Evolutionary conservation across 176 grass and related monocot genomes (phyloP), one percentile per base, ranked within the genome.

Genomic region (Carex myosuroides): DNA sequence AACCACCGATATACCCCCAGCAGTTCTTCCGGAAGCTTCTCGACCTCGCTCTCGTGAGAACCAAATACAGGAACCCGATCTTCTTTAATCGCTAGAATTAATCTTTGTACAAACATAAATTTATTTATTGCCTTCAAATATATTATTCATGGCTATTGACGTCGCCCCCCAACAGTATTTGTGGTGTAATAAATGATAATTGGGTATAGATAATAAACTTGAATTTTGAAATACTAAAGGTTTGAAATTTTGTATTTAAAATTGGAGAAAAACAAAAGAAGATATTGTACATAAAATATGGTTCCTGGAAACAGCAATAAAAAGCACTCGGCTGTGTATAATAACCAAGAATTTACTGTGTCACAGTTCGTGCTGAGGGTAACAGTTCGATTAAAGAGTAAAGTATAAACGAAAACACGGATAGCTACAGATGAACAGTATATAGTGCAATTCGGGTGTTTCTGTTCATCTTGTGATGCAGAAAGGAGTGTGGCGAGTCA

Each of bases 11-110:
- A 8, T 94, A 90, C 39, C 95, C 95, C 0, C 92, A 82, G 62
- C 61, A 90, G 50, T 93, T 98, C 50, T 98, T 98, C 86, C 79
- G 95, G 95, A 93, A 84, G 7, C 84, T 98, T 60, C 84, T 94
- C 10, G 87, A 98, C 35, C 62, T 91, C 74, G 91, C 91, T 85
- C 92, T 89, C 29, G 42, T 83, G 35, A 98, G 92, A 66, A 85
- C 79, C 59, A 87, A 83, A 55, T 97, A 88, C 59, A 64, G 26
- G 11, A 54, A 29, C 17, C 79, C 44, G 7, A 60, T 82, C 24
- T 22, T 82, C 22, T 22, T 60, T 42, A 32, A 44, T 61, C 21
- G 17, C 9, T 81, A 81, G 56, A 50, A 80, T 59, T 29, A 39
- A 39, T 39, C 37, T 33, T 59, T 80, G 33, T 17, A 29, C 39